Percentiles rank a stretch among this genome's conserved stretches.
phyloP scores from a whole-genome alignment of 1,139 yeast genomes.

The Suhomyces coccinellae region DNA sequence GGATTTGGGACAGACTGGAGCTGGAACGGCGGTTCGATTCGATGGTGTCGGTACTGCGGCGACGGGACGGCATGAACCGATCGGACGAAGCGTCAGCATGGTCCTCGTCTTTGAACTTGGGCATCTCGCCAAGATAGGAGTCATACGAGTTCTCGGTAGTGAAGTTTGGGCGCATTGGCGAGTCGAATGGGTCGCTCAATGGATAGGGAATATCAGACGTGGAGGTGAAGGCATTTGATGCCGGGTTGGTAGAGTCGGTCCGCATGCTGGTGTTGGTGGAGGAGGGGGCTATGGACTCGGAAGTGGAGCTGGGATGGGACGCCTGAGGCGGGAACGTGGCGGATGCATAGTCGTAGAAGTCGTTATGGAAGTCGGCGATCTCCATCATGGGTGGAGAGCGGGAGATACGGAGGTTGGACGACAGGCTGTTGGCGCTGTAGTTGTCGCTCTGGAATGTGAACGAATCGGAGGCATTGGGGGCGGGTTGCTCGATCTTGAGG shows the following conservation, averaged over 20 bases:
- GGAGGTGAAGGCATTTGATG: conserved; percentile 1
- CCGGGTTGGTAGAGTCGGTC: conserved; percentile 2
- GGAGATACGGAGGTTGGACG: conserved; percentile 10
- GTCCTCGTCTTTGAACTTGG: conserved; percentile 2
- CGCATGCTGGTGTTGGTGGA: conserved; percentile 1
- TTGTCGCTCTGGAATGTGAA: conserved; percentile 7
- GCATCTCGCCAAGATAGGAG: conserved; percentile 1
- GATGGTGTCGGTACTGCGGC: conserved; percentile 7
- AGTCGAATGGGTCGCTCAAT: conserved; percentile 12
- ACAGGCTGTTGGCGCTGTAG: conserved; percentile 8
- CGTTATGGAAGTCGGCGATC: conserved; percentile 13
- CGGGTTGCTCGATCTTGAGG: conserved; percentile 10
- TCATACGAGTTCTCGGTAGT: conserved; percentile 5
- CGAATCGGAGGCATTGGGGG: conserved; percentile 3
- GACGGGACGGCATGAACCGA: conserved; percentile 1
- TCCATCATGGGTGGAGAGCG: conserved; percentile 14
- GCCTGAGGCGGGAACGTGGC: conserved; percentile 6
- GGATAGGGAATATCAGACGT: conserved; percentile 9
- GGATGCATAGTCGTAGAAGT: conserved; percentile 14
- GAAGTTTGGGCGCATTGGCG: conserved; percentile 8
- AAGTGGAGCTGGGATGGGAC: neutral
- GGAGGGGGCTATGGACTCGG: conserved; percentile 1
- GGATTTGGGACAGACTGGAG: conserved; percentile 10
- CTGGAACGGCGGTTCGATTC: conserved; percentile 12
- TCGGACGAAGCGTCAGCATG: neutral